Evolutionary conservation across 768 basidiomycete species (phyloP), one percentile per base, ranked within the genome.

Genomic region (Hydnomerulius pinastri): DNA sequence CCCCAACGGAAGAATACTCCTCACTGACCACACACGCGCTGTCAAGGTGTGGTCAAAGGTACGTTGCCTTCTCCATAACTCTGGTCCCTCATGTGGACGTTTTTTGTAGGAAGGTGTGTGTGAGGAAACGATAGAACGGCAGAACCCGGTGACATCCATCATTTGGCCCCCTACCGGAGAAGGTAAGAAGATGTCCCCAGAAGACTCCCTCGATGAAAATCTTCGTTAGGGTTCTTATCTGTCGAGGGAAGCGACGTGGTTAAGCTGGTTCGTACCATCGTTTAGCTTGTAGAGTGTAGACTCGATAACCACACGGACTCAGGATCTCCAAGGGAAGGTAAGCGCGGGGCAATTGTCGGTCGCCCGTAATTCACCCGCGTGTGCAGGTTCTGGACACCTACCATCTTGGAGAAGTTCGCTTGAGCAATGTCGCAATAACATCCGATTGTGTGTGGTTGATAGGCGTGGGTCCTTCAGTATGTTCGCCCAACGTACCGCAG

Each of bases 31-130:
- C 25, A 66, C 58, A 32, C 72, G 71, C 11, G 68, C 66, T n/a
- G 62, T 77, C 43, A 77, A 77, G 53, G 60, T 77, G 18, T 77
- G 76, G 76, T 71, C 64, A 6, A 70, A 72, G 60, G 75, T 74
- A 43, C 45, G 62, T 15, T 11, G 18, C 8, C 8, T n/a, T 2
- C 17, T 39, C 5, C 11, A 17, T 29, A 3, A 18, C n/a, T 21
- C n/a, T n/a, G 24, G 35, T 35, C 50, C 25, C 20, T 29, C 24
- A 4, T 55, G 29, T 27, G 24, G 21, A 24, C 20, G 17, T 40
- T 32, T 28, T 8, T 38, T 10, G n/a, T 38, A 77, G 74, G 68
- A 73, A 25, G 76, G 77, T 20, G 73, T 76, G 23, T 73, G 74
- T 53, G 66, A 56, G 37, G 68, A 62, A 48, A 76, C 72, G 6